Evolutionary conservation across 495 filamentous ascomycete species (phyloP).

Genomic region (Cryomyces antarcticus): DNA sequence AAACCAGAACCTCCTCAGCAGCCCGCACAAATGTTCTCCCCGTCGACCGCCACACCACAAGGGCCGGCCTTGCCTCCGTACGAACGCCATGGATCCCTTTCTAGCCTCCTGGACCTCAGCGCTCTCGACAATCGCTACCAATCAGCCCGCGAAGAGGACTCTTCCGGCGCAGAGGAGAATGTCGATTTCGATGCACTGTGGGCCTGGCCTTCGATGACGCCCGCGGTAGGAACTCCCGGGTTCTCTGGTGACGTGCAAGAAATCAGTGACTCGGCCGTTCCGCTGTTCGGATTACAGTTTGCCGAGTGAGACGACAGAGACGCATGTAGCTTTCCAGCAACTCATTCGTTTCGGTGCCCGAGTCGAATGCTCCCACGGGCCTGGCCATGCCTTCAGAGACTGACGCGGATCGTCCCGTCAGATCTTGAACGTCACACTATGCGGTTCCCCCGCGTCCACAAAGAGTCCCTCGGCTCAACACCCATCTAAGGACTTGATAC

Average conservation of each 20-base stretch:
- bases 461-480: no score
- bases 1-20: not conserved
- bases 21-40: not conserved
- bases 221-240: constrained; percentile 5
- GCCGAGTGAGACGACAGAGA: no score
- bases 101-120: constrained; percentile 28
- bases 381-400: no score
- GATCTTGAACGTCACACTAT: no score
- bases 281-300: constrained; percentile 3
- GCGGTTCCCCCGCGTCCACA: no score
- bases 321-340: no score
- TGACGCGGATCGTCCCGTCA: no score
- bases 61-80: not conserved
- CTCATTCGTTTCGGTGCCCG: no score
- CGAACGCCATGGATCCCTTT: constrained; percentile 15
- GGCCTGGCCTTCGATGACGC: constrained; percentile 21
- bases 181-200: constrained; percentile 37
- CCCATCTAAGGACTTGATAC: no score
- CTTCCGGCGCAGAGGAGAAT: constrained; percentile 23
- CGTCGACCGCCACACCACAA: not conserved
- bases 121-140: constrained; percentile 18
- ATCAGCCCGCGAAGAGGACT: constrained; percentile 9
- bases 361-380: no score
- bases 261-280: constrained; percentile 7
- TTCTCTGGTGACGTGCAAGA: constrained; percentile 3